Conservation (phyloP, 2,329 filamentous ascomycete species). For the Alternaria triticimaculans region DNA sequence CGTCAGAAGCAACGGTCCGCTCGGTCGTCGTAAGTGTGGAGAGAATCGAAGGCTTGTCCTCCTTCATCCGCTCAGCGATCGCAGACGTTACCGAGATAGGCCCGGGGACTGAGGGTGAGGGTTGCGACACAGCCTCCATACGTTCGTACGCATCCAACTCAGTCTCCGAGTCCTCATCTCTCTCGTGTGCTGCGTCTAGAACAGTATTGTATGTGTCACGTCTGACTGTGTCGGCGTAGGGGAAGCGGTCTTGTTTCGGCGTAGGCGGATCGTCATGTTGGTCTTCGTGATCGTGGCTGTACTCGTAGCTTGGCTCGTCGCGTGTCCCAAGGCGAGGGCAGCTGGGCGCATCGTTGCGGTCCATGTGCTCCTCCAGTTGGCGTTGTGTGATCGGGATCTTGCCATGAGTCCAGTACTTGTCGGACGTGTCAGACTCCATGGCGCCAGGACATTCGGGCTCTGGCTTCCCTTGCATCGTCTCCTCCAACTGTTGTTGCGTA, state of each 20-base stretch:
- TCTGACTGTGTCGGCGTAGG: neutral
- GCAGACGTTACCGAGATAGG: constrained; percentile 11
- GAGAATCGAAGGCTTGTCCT: constrained; percentile 50
- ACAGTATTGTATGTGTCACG: neutral
- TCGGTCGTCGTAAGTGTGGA: constrained; percentile 66
- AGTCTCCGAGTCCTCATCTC: constrained; percentile 35
- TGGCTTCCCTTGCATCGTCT: neutral
- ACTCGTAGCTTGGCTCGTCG: constrained; percentile 45
- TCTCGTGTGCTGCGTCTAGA: neutral
- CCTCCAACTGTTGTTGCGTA: constrained; percentile 1
- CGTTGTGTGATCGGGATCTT: constrained; percentile 6
- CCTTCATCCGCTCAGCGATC: constrained; percentile 16
- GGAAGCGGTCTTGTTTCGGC: constrained; percentile 24
- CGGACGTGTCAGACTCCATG: neutral
- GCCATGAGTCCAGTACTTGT: neutral
- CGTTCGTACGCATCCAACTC: constrained; percentile 63
- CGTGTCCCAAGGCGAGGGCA: constrained; percentile 10
- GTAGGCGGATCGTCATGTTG: constrained; percentile 45
- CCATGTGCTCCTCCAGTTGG: constrained; percentile 9
- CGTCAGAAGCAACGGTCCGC: constrained; percentile 62
- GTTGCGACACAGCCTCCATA: constrained; percentile 33
- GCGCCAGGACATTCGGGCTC: constrained; percentile 10
- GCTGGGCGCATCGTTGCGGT: neutral
- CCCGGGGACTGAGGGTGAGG: neutral
- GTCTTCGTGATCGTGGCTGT: constrained; percentile 40